Percentiles rank a stretch among this genome's conserved stretches.
These are phyloP conservation scores for Begonia peltatifolia DNA, from an alignment of 306 rosid genomes.

Conservation along the genomic window DNA sequence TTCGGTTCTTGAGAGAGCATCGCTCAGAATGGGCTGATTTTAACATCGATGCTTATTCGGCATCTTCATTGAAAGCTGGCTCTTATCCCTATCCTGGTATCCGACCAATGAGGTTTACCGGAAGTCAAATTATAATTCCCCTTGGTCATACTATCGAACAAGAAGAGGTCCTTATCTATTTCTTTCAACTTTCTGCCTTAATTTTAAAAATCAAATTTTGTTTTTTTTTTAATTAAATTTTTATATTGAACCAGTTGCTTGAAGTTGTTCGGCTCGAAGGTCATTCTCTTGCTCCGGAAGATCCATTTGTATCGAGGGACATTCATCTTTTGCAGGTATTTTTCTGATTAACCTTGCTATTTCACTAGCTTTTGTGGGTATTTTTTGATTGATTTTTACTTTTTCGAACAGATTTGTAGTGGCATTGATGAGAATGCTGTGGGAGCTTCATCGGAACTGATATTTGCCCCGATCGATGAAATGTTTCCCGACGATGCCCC, in stretches of 20 bases:
- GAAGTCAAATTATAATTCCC: slow-evolving; percentile 94
- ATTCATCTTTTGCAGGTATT: slow-evolving; percentile 86
- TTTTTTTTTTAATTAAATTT: too few relatives aligned
- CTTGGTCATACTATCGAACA: slow-evolving; percentile 94
- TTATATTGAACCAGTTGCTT: slow-evolving; percentile 35
- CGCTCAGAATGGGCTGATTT: slow-evolving; percentile 99
- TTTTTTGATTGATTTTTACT: background rate
- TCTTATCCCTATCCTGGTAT: slow-evolving; percentile 74
- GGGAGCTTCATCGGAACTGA: slow-evolving; percentile 77
- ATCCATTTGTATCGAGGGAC: slow-evolving; percentile 71
- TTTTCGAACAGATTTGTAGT: slow-evolving; percentile 47
- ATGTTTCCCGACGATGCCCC: slow-evolving; percentile 88
- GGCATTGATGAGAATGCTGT: slow-evolving; percentile 73
- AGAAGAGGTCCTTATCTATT: slow-evolving; percentile 40
- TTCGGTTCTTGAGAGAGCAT: slow-evolving; percentile 92
- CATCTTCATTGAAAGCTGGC: slow-evolving; percentile 70
- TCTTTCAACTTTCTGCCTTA: background rate
- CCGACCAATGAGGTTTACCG: slow-evolving; percentile 89
- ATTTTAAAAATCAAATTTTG: background rate
- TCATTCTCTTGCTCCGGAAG: slow-evolving; percentile 80
- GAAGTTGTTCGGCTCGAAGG: slow-evolving; percentile 96
- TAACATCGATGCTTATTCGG: slow-evolving; percentile 83
- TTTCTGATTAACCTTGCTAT: background rate
- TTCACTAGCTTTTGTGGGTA: background rate
- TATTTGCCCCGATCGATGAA: slow-evolving; percentile 84